These are phyloP conservation scores for Mycogone perniciosa DNA, from an alignment of 2,329 filamentous ascomycete species.

Conservation along the genomic window DNA sequence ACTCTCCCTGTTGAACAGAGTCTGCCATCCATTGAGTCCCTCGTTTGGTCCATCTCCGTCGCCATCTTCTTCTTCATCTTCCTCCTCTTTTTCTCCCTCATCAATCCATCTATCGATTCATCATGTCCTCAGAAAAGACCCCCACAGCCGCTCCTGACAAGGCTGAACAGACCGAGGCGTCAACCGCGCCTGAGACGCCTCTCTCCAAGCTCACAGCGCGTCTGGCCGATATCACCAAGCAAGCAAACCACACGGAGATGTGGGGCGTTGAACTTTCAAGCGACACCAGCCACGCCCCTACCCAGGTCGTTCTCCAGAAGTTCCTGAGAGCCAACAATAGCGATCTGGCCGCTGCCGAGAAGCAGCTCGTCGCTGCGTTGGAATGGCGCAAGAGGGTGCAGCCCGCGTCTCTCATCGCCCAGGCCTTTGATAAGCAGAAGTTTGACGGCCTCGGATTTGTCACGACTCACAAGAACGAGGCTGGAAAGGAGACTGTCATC, in stretches of 20 bases:
- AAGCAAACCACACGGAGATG: constrained; percentile 65
- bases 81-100: neutral
- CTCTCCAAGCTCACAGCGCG: constrained; percentile 52
- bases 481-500: constrained; percentile 56
- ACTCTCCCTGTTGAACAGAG: no score
- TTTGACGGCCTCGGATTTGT: constrained; percentile 78
- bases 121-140: constrained; percentile 26
- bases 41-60: no score
- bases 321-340: constrained; percentile 86
- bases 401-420: constrained; percentile 58
- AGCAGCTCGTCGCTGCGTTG: constrained; percentile 72
- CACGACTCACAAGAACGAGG: constrained; percentile 57
- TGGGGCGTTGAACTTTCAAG: constrained; percentile 68
- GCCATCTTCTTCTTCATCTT: neutral
- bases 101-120: neutral
- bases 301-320: constrained; percentile 82
- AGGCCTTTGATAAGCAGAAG: constrained; percentile 60
- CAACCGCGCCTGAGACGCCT: constrained; percentile 23
- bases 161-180: constrained; percentile 12
- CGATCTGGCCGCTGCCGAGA: constrained; percentile 64
- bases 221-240: constrained; percentile 51
- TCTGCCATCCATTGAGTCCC: no score
- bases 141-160: constrained; percentile 13
- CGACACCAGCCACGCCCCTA: constrained; percentile 57
- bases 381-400: constrained; percentile 76